Base-by-base conservation (phyloP, 768 basidiomycete species). In the Mycena filopes region DNA sequence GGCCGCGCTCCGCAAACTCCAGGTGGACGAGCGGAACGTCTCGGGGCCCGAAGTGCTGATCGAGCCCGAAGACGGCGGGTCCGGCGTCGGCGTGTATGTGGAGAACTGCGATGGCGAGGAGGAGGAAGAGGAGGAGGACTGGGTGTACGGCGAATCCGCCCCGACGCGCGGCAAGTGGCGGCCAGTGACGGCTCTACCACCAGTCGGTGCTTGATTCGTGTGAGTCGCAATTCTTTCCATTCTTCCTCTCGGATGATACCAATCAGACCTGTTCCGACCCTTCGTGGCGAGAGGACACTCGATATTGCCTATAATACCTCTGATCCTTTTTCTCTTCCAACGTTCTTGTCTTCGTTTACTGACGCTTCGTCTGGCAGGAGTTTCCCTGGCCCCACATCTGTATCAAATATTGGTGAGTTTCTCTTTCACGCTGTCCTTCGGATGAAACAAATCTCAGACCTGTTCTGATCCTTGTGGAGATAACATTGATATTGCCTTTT, bases 61-160 rank as follows among this genome's bases (percentile, higher is more conserved):
- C 12, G 86, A 92, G 54, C 89, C 91, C 0, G 79, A 84, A 46
- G 91, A 93, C 4, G 89, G 86, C 26, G 66, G 50, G 36, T 82
- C 85, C 9, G 92, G 92, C 1, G 91, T 94, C 21, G 87, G 89
- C 1, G 89, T 94, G 29, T 94, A 88, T 66, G 91, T 94, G 25
- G 89, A 94, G 71, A 87, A 93, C 68, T 90, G 86, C 61, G 91
- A 89, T 70, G 77, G 74, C 15, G 77, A 55, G 21, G 36, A 74
- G 4, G 71, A 73, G 13, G 76, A 70, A 16, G 21, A 28, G 0
- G 84, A 85, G 15, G 79, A 80, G 7, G 85, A 88, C 40, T 94
- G 91, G 92, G 81, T 85, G 15, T 92, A 92, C 70, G 86, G 85
- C 29, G 77, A 85, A 69, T 81, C 84, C 1, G 81, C 83, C 11